Percentiles rank a stretch among this genome's conserved stretches.
Evolutionary conservation across 495 filamentous ascomycete genomes (phyloP).

Genomic region (Pyrenula massariospora): DNA sequence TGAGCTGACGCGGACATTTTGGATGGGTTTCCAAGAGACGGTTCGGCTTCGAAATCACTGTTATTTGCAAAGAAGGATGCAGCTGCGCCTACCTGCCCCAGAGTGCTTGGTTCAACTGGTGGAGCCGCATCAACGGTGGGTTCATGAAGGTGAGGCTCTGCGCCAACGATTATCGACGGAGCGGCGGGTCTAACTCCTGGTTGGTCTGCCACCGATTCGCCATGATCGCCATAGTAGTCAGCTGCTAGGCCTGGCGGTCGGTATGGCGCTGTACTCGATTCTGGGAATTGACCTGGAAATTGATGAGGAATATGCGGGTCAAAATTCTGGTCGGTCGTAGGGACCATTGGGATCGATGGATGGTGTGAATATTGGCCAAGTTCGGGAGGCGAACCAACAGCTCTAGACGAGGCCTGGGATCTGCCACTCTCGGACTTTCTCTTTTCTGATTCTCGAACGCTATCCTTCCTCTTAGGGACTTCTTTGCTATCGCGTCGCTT

Average conservation of each 20-base stretch:
- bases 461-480: constrained; percentile 11
- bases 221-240: constrained; percentile 57
- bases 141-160: constrained; percentile 38
- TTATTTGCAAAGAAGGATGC: constrained; percentile 31
- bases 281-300: constrained; percentile 47
- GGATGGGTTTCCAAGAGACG: neutral
- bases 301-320: constrained; percentile 44
- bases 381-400: constrained; percentile 14
- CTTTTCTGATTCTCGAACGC: constrained; percentile 16
- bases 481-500: constrained; percentile 9
- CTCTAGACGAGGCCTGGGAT: constrained; percentile 19
- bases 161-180: constrained; percentile 38
- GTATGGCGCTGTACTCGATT: constrained; percentile 30
- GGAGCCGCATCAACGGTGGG: constrained; percentile 33
- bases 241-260: constrained; percentile 51
- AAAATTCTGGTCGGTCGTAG: constrained; percentile 16
- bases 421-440: constrained; percentile 21
- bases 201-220: constrained; percentile 47
- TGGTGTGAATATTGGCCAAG: constrained; percentile 34
- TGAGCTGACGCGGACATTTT: neutral
- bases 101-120: constrained; percentile 38
- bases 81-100: constrained; percentile 37
- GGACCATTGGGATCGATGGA: constrained; percentile 10
- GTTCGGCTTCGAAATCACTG: constrained; percentile 4
- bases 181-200: constrained; percentile 44